Base-by-base conservation (phyloP, 352 stramenopile genomes). In the Pythium apleroticum region DNA sequence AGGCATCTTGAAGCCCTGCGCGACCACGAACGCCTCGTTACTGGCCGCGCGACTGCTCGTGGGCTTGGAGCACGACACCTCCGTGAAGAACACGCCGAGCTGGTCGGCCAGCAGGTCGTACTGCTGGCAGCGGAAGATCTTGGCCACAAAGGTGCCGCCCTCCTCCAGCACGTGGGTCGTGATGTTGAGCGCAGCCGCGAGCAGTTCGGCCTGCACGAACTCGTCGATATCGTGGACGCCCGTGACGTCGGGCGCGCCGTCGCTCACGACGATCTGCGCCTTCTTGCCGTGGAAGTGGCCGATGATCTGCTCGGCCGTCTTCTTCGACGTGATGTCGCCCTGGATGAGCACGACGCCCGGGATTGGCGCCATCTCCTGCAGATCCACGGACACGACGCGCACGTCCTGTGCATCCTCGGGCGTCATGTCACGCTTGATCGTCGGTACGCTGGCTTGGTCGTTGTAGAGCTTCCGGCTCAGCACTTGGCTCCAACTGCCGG, bases 201-300 rank as follows among this genome's bases (percentile, higher is more conserved):
- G 74, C 22, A 99, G 84, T 72, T 99, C 95, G 7, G 93, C 91
- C 75, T 98, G 95, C 37, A 99, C 82, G 73, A 98, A 99, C 72
- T 99, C 96, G 80, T 99, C 98, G 31, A 99, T 96, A 66, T 99
- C 96, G 70, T 99, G 97, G 25, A 99, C 86, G n/a, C 97, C 96
- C 3, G 97, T 99, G n/a, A 99, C 97, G 72, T 99, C 98, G 0
- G 98, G 98, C 12, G 98, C 98, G 50, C 98, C 98, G 74, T 99
- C 98, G 60, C 96, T 99, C 46, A 99, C 91, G 6, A 99, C 97
- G 10, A 99, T 74, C 70, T 99, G 95, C 12, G 97, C 97, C 48
- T 96, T 90, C 25, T 93, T 63, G 22, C 97, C 97, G 22, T 90
- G 64, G 73, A 99, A 99, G 71, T 97, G 77, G 30, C 80, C 49